phyloP scores from a whole-genome alignment of 257 asterid species.

The Misopates orontium region DNA sequence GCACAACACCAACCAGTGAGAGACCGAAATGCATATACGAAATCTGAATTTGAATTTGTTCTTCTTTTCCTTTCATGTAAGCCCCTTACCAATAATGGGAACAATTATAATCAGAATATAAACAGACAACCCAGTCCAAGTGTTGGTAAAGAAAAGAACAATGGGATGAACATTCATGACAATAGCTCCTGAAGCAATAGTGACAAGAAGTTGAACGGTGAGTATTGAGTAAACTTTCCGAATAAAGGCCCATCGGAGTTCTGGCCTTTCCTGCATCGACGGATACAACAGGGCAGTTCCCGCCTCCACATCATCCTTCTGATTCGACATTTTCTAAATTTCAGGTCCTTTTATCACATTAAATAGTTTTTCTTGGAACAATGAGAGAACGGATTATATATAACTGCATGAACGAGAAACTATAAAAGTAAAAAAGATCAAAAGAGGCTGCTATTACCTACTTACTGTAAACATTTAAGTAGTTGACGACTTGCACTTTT shows the following conservation, averaged over 20 bases:
- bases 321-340: constrained; percentile 25
- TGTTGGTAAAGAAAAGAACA: constrained; percentile 37
- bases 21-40: background rate
- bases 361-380: too few relatives aligned
- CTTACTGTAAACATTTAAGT: too few relatives aligned
- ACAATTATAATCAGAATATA: constrained; percentile 33
- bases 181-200: constrained; percentile 48
- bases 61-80: too few relatives aligned
- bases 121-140: constrained; percentile 36
- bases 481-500: background rate
- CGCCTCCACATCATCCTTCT: constrained; percentile 48
- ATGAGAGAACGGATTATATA: background rate
- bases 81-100: constrained; percentile 37
- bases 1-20: background rate
- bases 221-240: constrained; percentile 58
- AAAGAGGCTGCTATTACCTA: constrained; percentile 19
- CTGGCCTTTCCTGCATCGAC: constrained; percentile 51
- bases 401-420: background rate
- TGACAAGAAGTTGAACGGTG: constrained; percentile 41
- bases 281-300: constrained; percentile 47
- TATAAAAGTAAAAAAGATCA: background rate
- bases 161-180: constrained; percentile 44
- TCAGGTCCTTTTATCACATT: too few relatives aligned
- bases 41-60: background rate
- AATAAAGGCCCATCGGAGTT: constrained; percentile 61